A percentile compares a stretch with the other conserved stretches of the same genome.
phyloP scores from a whole-genome alignment of 352 stramenopile species.

The Phytophthora cryptogea region DNA sequence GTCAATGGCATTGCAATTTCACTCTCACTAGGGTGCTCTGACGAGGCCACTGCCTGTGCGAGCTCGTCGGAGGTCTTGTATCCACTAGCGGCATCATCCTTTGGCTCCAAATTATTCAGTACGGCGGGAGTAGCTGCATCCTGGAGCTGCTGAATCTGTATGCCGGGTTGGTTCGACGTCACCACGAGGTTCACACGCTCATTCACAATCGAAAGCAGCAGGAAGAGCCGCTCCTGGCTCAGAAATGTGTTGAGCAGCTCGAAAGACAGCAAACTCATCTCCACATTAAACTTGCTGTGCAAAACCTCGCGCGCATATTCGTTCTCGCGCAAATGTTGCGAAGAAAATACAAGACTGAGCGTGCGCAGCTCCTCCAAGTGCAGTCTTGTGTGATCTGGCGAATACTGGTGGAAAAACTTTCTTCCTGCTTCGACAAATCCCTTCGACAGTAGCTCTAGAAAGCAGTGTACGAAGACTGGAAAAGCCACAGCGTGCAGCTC shows the following conservation, averaged over 20 bases:
- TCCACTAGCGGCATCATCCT: slow-evolving; percentile 35
- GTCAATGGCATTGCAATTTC: slow-evolving; percentile 67
- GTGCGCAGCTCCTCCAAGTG: slow-evolving; percentile 73
- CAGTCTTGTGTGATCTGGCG: slow-evolving; percentile 65
- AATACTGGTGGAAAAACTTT: slow-evolving; percentile 63
- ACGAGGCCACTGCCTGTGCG: slow-evolving; percentile 49
- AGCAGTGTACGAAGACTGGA: slow-evolving; percentile 84
- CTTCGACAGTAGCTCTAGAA: slow-evolving; percentile 77
- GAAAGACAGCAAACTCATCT: slow-evolving; percentile 84
- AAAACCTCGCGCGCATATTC: slow-evolving; percentile 82
- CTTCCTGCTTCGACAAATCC: slow-evolving; percentile 54
- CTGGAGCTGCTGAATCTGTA: slow-evolving; percentile 71
- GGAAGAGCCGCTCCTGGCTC: slow-evolving; percentile 75
- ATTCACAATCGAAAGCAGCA: slow-evolving; percentile 80
- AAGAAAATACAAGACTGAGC: slow-evolving; percentile 66
- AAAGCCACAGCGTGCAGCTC: slow-evolving; percentile 81
- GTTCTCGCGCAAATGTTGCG: slow-evolving; percentile 64
- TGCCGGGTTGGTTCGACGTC: slow-evolving; percentile 68
- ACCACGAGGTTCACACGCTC: slow-evolving; percentile 79
- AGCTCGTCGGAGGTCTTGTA: slow-evolving; percentile 69
- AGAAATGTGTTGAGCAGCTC: slow-evolving; percentile 83
- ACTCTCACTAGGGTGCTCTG: slow-evolving; percentile 67
- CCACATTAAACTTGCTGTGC: slow-evolving; percentile 84
- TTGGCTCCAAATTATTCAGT: slow-evolving; percentile 49
- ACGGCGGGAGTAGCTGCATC: slow-evolving; percentile 30